phyloP scores from a whole-genome alignment of 495 filamentous ascomycete species.

The Pseudevernia furfuracea region DNA sequence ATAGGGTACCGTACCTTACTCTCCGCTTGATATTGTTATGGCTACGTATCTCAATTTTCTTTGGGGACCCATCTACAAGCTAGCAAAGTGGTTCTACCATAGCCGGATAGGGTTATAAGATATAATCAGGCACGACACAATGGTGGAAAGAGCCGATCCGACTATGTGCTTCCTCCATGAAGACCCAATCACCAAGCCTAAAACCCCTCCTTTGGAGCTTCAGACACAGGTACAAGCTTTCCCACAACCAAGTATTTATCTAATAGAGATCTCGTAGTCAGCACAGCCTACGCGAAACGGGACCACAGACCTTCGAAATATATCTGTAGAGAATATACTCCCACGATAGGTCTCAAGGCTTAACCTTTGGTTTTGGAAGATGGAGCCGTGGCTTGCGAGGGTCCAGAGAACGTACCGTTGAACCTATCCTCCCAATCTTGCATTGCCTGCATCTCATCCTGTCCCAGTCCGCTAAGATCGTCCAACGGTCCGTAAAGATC shows the following conservation, averaged over 20 bases:
- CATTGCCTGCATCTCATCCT: slow-evolving; percentile 75
- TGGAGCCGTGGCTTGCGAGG: not conserved
- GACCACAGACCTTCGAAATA: not conserved
- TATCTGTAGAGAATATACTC: not conserved
- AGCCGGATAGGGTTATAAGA: too few species aligned
- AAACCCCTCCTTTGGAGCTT: slow-evolving; percentile 39
- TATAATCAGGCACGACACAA: not conserved
- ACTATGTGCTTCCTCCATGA: not conserved
- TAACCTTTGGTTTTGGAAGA: not conserved
- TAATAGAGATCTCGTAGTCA: not conserved
- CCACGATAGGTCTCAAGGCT: not conserved
- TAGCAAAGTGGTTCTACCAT: not conserved
- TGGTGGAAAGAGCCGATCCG: not conserved
- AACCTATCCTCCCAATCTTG: slow-evolving; percentile 90
- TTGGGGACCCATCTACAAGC: not conserved
- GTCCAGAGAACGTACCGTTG: slow-evolving; percentile 23
- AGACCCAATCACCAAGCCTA: not conserved
- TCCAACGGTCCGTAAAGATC: slow-evolving; percentile 83
- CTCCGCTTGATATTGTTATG: not conserved
- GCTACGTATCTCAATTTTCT: not conserved
- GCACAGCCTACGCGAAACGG: not conserved
- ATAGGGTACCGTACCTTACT: not conserved
- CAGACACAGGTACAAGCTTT: slow-evolving; percentile 68
- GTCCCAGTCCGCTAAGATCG: slow-evolving; percentile 62
- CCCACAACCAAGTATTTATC: slow-evolving; percentile 95